These are phyloP conservation scores for Hypoxylon sp. DNA, from an alignment of 2,329 filamentous ascomycete genomes.

Conservation along the genomic window DNA sequence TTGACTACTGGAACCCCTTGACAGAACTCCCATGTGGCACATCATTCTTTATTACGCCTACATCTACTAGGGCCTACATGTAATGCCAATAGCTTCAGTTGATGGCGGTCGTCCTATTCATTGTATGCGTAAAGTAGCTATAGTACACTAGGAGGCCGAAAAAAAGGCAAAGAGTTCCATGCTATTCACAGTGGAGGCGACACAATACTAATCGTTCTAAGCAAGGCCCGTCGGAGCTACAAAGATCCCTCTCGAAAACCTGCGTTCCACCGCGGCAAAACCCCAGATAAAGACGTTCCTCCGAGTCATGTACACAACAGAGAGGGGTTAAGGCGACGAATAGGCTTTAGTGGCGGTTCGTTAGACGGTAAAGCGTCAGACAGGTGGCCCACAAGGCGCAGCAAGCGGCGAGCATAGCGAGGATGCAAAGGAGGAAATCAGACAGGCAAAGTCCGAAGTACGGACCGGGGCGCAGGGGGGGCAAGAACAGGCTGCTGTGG, in stretches of 20 bases:
- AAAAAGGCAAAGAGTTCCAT: not conserved
- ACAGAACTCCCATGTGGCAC: not conserved
- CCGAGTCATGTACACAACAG: not conserved
- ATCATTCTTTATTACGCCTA: not conserved
- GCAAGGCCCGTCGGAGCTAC: not conserved
- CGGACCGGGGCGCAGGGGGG: too few relatives aligned
- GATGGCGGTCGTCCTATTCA: not conserved
- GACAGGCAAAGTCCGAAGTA: too few relatives aligned
- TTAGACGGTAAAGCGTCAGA: too few relatives aligned
- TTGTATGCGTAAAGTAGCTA: not conserved
- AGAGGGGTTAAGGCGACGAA: too few relatives aligned
- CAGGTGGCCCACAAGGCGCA: too few relatives aligned
- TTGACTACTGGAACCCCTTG: not conserved
- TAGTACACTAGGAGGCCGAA: not conserved
- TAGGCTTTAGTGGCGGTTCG: too few relatives aligned
- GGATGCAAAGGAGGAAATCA: too few relatives aligned
- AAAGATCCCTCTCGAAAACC: too few relatives aligned
- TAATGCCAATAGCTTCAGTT: not conserved
- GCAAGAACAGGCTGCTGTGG: too few relatives aligned
- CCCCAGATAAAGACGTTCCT: not conserved
- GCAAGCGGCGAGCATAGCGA: too few relatives aligned
- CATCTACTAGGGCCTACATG: not conserved
- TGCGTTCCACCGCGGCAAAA: not conserved
- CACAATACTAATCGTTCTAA: too few relatives aligned
- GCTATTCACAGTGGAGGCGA: not conserved